Conservation (phyloP, 352 stramenopile species). For the Blastocystis sp. region DNA sequence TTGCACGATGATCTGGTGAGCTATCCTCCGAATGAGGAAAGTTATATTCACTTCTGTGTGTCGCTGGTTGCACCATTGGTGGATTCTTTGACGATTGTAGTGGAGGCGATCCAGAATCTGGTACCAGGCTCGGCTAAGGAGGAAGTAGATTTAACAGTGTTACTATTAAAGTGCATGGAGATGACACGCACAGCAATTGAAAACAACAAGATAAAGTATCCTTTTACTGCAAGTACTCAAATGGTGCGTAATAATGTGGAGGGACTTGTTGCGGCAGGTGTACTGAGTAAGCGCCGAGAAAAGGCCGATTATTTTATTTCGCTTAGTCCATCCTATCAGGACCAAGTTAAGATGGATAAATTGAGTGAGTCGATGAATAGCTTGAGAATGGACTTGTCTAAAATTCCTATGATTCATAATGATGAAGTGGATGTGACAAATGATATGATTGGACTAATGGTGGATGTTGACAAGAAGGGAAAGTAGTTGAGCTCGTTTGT, state of each 20-base stretch:
- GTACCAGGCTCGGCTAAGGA: neutral
- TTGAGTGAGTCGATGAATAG: slow-evolving; percentile 14
- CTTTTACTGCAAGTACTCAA: slow-evolving; percentile 39
- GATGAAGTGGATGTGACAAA: neutral
- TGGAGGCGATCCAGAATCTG: slow-evolving; percentile 14
- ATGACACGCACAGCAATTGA: neutral
- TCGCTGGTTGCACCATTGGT: slow-evolving; percentile 75
- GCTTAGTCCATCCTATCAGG: neutral
- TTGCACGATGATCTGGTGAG: slow-evolving; percentile 39
- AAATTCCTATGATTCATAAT: neutral
- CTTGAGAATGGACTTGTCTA: neutral
- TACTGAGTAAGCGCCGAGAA: slow-evolving; percentile 23
- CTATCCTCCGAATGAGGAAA: slow-evolving; percentile 58
- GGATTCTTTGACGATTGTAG: slow-evolving; percentile 68
- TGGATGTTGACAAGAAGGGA: slow-evolving; percentile 1
- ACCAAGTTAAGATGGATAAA: neutral
- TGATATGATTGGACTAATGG: slow-evolving; percentile 47
- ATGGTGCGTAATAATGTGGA: slow-evolving; percentile 55
- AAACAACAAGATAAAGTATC: neutral
- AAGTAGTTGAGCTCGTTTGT: neutral
- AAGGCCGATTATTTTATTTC: neutral
- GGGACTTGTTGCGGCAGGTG: neutral
- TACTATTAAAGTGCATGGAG: slow-evolving; percentile 55
- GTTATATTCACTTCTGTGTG: slow-evolving; percentile 70
- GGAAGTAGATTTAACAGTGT: slow-evolving; percentile 30